Conservation (phyloP, 345 rosid species). For the Stellera chamaejasme region DNA sequence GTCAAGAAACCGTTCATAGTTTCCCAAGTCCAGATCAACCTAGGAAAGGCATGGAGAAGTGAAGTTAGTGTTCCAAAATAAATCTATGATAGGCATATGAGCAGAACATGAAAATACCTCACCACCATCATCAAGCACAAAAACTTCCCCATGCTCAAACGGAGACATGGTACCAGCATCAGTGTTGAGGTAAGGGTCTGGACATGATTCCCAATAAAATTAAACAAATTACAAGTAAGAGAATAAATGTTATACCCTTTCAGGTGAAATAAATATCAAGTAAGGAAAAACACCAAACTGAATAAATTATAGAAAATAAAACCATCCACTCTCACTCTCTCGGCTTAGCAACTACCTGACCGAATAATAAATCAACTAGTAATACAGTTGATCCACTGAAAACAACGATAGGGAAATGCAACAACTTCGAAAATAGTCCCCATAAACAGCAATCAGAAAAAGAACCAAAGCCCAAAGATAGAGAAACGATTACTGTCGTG, state of each 20-base stretch:
- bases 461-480: not conserved
- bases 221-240: not conserved
- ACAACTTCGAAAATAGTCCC: no score
- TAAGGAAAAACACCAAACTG: not conserved
- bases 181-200: slow-evolving; percentile 91
- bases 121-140: slow-evolving; percentile 96
- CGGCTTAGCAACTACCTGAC: no score
- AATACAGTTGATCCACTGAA: no score
- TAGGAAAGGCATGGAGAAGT: slow-evolving; percentile 18
- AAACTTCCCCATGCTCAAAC: slow-evolving; percentile 95
- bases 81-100: not conserved
- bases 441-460: not conserved
- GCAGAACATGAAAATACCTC: slow-evolving; percentile 45
- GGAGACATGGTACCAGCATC: slow-evolving; percentile 99
- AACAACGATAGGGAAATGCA: not conserved
- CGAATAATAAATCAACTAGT: no score
- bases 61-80: not conserved
- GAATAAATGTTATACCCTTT: not conserved
- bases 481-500: not conserved
- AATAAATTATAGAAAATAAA: not conserved
- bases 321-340: not conserved
- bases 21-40: slow-evolving; percentile 99
- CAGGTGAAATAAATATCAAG: not conserved
- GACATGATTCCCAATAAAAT: not conserved
- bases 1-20: slow-evolving; percentile 91